phyloP scores from a whole-genome alignment of 345 rosid species.

The Citrus medica region DNA sequence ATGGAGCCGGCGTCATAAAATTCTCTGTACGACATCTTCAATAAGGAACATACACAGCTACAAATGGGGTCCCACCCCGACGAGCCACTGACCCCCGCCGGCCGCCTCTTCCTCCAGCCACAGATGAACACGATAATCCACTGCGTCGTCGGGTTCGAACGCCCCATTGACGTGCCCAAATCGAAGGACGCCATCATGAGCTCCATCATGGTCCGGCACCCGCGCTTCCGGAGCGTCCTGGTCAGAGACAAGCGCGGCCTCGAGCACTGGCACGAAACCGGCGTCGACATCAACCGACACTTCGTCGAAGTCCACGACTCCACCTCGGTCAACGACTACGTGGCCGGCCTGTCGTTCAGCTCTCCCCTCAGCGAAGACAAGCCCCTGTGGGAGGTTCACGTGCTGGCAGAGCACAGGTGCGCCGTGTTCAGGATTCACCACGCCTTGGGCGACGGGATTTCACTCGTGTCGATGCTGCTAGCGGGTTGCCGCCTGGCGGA shows the following conservation, averaged over 20 bases:
- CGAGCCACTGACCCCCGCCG: conserved; percentile 57
- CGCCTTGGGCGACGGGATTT: conserved; percentile 59
- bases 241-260: conserved; percentile 40
- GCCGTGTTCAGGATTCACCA: conserved; percentile 49
- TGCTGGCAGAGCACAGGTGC: conserved; percentile 32
- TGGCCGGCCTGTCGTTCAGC: conserved; percentile 42
- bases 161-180: conserved; percentile 26
- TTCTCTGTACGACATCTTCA: too few relatives aligned
- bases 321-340: conserved; percentile 35
- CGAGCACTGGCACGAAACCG: conserved; percentile 49
- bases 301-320: not conserved
- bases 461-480: conserved; percentile 52
- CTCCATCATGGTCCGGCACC: conserved; percentile 45
- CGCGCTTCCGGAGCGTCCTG: conserved; percentile 48
- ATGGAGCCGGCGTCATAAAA: too few relatives aligned
- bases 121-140: conserved; percentile 45
- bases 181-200: conserved; percentile 20
- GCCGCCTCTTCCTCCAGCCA: conserved; percentile 51
- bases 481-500: conserved; percentile 32
- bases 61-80: conserved; percentile 6
- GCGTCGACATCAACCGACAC: conserved; percentile 18
- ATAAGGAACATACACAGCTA: too few relatives aligned
- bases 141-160: conserved; percentile 34
- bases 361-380: conserved; percentile 35
- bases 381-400: conserved; percentile 61